Evolutionary conservation across 345 rosid species (phyloP), one percentile per base, ranked within the genome.

Genomic region (Pistacia atlantica): DNA sequence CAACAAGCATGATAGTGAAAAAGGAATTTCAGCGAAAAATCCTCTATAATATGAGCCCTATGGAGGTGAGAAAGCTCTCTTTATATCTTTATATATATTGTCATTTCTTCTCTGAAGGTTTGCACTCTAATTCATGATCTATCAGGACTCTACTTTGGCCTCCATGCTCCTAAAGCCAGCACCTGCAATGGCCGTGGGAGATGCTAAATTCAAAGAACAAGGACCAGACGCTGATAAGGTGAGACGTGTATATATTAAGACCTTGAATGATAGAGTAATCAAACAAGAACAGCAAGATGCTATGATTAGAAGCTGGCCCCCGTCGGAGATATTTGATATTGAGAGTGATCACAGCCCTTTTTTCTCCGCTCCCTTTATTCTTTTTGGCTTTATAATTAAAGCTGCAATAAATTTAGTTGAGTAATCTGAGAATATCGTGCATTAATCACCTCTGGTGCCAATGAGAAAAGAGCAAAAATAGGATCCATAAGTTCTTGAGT

Each of bases 301-400:
- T 8, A 83, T 83, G 86, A 77, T 85, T 22, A 16, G 2, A 28
- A 59, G 70, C 52, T 85, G 90, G 84, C 84, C 72, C 8, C 89
- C 89, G 37, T 69, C 77, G 46, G 79, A 73, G 4, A 62, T 59
- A n/a, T 79, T 77, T 46, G 75, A 20, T 18, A 62, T 85, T 45
- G 81, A 81, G 2, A 85, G 85, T 81, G 90, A 83, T 42, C 85
- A 79, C 75, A 75, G 79, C 28, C 84, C 88, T 0, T 81, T 83
- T 76, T 83, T 87, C 78, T 87, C 85, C 11, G 71, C 58, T 64
- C 84, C 86, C 22, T 66, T 72, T 59, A 66, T 67, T 70, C 84
- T 87, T 11, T 52, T 67, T 28, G 61, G 73, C 3, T 49, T 45
- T 69, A 75, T 87, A 11, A 61, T 80, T 58, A 64, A 87, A 55